These are phyloP conservation scores for Lodderomyces theae DNA, from an alignment of 1,139 yeast species.

Conservation along the genomic window DNA sequence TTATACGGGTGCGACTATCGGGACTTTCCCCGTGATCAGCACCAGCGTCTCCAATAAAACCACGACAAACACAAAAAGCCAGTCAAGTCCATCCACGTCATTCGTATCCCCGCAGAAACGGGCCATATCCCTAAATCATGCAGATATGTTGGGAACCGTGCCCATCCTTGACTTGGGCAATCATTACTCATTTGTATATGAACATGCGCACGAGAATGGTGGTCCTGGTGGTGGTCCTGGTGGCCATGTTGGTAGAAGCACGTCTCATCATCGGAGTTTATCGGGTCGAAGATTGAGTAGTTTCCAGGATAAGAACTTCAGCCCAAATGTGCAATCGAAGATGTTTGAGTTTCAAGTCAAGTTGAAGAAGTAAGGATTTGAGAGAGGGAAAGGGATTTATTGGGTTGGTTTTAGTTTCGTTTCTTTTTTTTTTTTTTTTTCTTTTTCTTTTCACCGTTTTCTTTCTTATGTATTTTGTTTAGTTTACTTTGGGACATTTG, in stretches of 20 bases:
- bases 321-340: slow-evolving; percentile 35
- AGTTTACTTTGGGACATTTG: too few relatives aligned
- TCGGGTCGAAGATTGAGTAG: neutral
- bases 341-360: slow-evolving; percentile 38
- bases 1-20: neutral
- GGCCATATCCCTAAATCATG: neutral
- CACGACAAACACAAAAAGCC: too few relatives aligned
- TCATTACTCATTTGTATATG: slow-evolving; percentile 21
- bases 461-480: too few relatives aligned
- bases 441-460: neutral
- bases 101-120: neutral
- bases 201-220: slow-evolving; percentile 13
- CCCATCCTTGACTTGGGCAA: slow-evolving; percentile 17
- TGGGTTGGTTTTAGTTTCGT: neutral
- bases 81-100: neutral
- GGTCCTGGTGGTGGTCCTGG: neutral
- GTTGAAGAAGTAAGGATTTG: slow-evolving; percentile 10
- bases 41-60: neutral
- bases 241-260: neutral
- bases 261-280: neutral
- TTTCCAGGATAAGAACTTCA: slow-evolving; percentile 13
- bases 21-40: neutral
- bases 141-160: slow-evolving; percentile 6
- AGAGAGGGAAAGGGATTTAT: neutral
- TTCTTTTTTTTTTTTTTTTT: neutral